These are phyloP conservation scores for Aspergillus mulundensis DNA, from an alignment of 495 filamentous ascomycete genomes.

Conservation along the genomic window DNA sequence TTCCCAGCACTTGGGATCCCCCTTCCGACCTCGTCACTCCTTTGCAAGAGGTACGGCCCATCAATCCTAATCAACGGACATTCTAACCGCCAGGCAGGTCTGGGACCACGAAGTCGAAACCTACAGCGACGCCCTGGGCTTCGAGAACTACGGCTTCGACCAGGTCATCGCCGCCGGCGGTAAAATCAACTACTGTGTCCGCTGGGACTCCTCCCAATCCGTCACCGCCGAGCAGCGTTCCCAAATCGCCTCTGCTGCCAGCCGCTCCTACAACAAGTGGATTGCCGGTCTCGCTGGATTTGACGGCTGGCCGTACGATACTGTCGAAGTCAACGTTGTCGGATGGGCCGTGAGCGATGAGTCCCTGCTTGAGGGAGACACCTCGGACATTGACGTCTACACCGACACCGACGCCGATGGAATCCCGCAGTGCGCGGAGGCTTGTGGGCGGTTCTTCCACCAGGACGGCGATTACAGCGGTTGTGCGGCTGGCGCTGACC, in stretches of 20 bases:
- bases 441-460: constrained; percentile 19
- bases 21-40: constrained; percentile 12
- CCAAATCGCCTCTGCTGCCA: constrained; percentile 10
- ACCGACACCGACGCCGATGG: constrained; percentile 17
- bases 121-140: constrained; percentile 17
- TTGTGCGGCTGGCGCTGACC: constrained; percentile 11
- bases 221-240: constrained; percentile 11
- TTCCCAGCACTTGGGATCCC: constrained; percentile 11
- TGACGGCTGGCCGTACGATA: constrained; percentile 16
- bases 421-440: constrained; percentile 11
- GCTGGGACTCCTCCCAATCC: constrained; percentile 12
- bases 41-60: constrained; percentile 11
- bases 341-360: constrained; percentile 14
- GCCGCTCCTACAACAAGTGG: constrained; percentile 19
- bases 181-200: constrained; percentile 21
- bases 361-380: constrained; percentile 14
- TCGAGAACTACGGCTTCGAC: constrained; percentile 20
- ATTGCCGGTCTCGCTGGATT: constrained; percentile 15
- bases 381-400: constrained; percentile 16
- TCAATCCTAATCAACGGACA: too few relatives aligned
- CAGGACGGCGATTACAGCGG: constrained; percentile 17
- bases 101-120: constrained; percentile 16
- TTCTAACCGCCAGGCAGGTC: constrained; percentile 3
- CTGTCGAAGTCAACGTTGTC: constrained; percentile 17
- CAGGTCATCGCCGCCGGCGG: constrained; percentile 17